Evolutionary conservation across 257 asterid genomes (phyloP).

Genomic region (Solanum paucissectum): DNA sequence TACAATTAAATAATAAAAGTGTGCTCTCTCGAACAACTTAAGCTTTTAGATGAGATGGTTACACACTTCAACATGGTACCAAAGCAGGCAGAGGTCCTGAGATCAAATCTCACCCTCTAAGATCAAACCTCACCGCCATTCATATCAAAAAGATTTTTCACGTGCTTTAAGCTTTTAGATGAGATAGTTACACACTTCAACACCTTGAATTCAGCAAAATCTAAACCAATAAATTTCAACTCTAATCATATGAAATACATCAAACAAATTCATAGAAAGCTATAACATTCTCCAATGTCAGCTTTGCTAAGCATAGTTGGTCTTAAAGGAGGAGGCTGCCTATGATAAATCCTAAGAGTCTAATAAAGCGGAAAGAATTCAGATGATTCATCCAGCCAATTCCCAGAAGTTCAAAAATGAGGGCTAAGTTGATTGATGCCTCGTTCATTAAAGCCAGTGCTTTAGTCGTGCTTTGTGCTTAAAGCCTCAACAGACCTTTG

Average conservation of each 20-base stretch:
- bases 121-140: not conserved
- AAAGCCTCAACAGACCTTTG: not conserved
- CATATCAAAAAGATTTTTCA: not conserved
- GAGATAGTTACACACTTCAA: not conserved
- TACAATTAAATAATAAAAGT: not conserved
- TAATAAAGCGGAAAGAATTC: not conserved
- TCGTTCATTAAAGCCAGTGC: not conserved
- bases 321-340: not conserved
- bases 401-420: not conserved
- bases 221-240: not conserved
- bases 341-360: not conserved
- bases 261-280: not conserved
- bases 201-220: not conserved
- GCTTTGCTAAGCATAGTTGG: not conserved
- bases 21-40: not conserved
- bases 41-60: not conserved
- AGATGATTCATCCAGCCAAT: not conserved
- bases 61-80: not conserved
- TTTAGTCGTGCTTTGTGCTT: not conserved
- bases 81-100: not conserved
- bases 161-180: not conserved
- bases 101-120: not conserved
- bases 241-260: not conserved
- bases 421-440: not conserved
- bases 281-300: not conserved